A percentile compares a stretch with the other conserved stretches of the same genome.
Evolutionary conservation across 2,329 filamentous ascomycete genomes (phyloP).

Genomic region (Neofusicoccum sp.): DNA sequence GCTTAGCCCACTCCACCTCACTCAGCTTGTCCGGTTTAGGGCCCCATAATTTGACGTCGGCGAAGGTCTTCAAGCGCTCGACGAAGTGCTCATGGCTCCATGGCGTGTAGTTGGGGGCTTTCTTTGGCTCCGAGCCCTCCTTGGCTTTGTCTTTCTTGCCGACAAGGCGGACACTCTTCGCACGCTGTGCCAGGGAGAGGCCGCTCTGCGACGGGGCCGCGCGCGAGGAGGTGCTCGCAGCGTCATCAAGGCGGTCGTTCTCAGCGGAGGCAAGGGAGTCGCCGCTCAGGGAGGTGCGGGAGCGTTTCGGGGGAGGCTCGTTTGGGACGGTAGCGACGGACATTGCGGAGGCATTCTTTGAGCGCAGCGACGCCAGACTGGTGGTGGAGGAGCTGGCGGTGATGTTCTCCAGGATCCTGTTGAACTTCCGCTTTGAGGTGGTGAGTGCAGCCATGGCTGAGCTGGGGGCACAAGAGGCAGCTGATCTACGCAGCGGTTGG

Average conservation of each 20-base stretch:
- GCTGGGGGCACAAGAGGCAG: neutral
- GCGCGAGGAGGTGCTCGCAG: slow-evolving; percentile 6
- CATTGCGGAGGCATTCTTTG: slow-evolving; percentile 34
- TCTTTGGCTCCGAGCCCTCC: slow-evolving; percentile 29
- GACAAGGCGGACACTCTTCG: slow-evolving; percentile 31
- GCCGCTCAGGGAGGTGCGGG: slow-evolving; percentile 28
- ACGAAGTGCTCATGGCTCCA: slow-evolving; percentile 82
- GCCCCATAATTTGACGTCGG: slow-evolving; percentile 90
- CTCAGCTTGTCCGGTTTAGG: slow-evolving; percentile 82
- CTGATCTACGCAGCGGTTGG: slow-evolving; percentile 9
- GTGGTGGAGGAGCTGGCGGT: slow-evolving; percentile 51
- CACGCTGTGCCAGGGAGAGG: slow-evolving; percentile 15
- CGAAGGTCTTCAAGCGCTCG: slow-evolving; percentile 78
- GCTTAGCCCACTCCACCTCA: slow-evolving; percentile 92
- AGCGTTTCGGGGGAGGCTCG: slow-evolving; percentile 36
- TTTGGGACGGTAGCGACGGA: slow-evolving; percentile 27
- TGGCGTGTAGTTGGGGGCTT: slow-evolving; percentile 72
- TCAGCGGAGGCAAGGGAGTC: slow-evolving; percentile 23
- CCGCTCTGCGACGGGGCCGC: slow-evolving; percentile 17
- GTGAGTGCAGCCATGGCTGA: slow-evolving; percentile 56
- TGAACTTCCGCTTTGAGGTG: slow-evolving; percentile 81
- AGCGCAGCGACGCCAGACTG: slow-evolving; percentile 37
- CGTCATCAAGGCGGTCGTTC: neutral
- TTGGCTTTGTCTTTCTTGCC: slow-evolving; percentile 21
- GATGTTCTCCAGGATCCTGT: slow-evolving; percentile 65